Conservation (phyloP, 805 yeast species). For the Candida hungchunana region DNA sequence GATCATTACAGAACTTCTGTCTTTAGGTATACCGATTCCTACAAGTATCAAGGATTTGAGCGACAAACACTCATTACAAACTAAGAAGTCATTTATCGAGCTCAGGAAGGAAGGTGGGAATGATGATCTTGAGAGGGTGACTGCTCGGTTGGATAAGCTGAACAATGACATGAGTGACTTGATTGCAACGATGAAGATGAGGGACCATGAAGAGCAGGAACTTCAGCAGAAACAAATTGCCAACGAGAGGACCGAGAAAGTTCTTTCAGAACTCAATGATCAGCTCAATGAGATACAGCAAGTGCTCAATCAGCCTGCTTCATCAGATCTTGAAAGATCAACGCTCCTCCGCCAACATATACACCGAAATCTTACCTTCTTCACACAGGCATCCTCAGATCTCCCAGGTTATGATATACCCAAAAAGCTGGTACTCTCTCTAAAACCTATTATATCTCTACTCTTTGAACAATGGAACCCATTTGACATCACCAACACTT, state of each 20-base stretch:
- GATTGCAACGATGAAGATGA: constrained; percentile 11
- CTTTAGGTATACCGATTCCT: constrained; percentile 20
- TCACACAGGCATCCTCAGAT: not conserved
- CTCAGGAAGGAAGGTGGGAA: constrained; percentile 32
- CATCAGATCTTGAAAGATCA: not conserved
- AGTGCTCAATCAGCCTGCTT: not conserved
- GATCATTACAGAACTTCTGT: constrained; percentile 22
- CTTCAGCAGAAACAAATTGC: not conserved
- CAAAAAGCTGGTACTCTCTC: constrained; percentile 18
- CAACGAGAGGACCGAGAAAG: not conserved
- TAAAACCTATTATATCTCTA: constrained; percentile 20
- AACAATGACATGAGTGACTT: constrained; percentile 16
- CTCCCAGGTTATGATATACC: constrained; percentile 5
- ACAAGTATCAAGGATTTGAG: constrained; percentile 18
- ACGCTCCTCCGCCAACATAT: not conserved
- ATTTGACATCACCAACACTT: constrained; percentile 27
- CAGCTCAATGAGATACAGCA: not conserved
- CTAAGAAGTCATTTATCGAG: constrained; percentile 34
- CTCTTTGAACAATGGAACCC: constrained; percentile 36
- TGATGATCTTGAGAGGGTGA: constrained; percentile 12
- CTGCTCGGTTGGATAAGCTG: constrained; percentile 13
- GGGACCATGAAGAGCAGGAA: constrained; percentile 11
- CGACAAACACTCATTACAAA: constrained; percentile 24
- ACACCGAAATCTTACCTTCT: constrained; percentile 1
- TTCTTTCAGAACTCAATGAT: not conserved